Conservation (phyloP, 108 stramenopile species). For the Chaetoceros muelleri region DNA sequence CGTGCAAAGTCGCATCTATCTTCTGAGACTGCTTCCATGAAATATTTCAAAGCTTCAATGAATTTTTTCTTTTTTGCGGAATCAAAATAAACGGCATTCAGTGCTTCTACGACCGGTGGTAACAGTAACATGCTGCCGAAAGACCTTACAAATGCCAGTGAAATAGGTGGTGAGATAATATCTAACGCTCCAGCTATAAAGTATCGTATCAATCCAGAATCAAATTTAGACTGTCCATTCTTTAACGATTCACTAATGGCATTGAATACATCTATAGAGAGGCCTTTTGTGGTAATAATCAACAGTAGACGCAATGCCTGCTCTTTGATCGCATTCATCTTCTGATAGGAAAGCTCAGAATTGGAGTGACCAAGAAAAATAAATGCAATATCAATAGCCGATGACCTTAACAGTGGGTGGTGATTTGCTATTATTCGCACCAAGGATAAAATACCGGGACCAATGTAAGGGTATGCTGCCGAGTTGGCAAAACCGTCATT, state of each 20-base stretch:
- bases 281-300: constrained; percentile 48
- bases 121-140: constrained; percentile 35
- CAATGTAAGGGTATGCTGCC: constrained; percentile 61
- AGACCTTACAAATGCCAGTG: constrained; percentile 38
- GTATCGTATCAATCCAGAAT: constrained; percentile 68
- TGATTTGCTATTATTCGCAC: constrained; percentile 41
- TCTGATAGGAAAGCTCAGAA: constrained; percentile 71
- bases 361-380: constrained; percentile 63
- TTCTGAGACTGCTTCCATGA: constrained; percentile 13
- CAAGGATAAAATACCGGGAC: constrained; percentile 67
- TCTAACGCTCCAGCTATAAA: constrained; percentile 62
- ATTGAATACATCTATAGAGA: constrained; percentile 41
- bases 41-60: constrained; percentile 16
- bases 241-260: constrained; percentile 33
- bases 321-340: constrained; percentile 76
- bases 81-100: constrained; percentile 60
- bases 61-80: constrained; percentile 22
- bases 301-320: constrained; percentile 69
- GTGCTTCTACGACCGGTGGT: constrained; percentile 51
- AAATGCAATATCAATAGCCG: constrained; percentile 47
- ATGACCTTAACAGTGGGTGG: constrained; percentile 58
- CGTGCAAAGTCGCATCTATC: not conserved
- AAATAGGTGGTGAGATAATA: constrained; percentile 50
- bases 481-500: constrained; percentile 58
- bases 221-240: constrained; percentile 40